Base-by-base conservation (phyloP, 176 grass and related monocot genomes). In the Thalia dealbata region DNA sequence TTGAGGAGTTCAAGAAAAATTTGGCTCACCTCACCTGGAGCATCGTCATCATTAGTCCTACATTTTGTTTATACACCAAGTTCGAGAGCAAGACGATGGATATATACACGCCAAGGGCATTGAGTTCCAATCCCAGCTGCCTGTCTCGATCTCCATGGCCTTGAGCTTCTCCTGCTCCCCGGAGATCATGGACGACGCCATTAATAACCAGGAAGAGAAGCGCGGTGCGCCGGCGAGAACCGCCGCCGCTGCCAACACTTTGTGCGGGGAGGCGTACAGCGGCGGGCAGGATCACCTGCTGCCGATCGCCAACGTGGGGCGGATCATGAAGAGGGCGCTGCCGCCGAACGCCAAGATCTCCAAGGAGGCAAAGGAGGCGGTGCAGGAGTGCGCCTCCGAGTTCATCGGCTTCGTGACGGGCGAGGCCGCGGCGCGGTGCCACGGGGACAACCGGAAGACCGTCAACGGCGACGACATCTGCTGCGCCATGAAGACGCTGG, bases 381-480 rank as follows among this genome's bases (percentile, higher is more conserved):
- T 93, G 87, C 91, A 93, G 78, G 91, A 93, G 84, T 93, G 87
- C 72, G 91, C 84, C 2, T 93, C 91, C 6, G 91, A 93, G 84
- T 90, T 93, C 84, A 93, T 93, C 82, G 87, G 91, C 84, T 93
- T 93, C 78, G 76, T 93, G 81, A 93, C 91, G 27, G 87, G 84
- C 2, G 91, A 93, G 79, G 91, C 91, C 28, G 89, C 91, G 27
- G 91, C 89, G 82, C 87, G 86, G 77, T 93, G 91, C 84, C 87
- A 84, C 61, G 87, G 85, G 81, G 84, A 93, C 81, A 93, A 93
- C 78, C 82, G 91, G 69, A 93, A 93, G 87, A 93, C 91, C 18
- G 84, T 93, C 76, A 93, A 89, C 80, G 91, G 91, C 75, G 91
- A 93, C 62, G 91, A 93, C 71, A 82, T 93, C 78, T 93, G 91